Conservation (phyloP, 2,329 filamentous ascomycete genomes). For the Fusarium sp. region DNA sequence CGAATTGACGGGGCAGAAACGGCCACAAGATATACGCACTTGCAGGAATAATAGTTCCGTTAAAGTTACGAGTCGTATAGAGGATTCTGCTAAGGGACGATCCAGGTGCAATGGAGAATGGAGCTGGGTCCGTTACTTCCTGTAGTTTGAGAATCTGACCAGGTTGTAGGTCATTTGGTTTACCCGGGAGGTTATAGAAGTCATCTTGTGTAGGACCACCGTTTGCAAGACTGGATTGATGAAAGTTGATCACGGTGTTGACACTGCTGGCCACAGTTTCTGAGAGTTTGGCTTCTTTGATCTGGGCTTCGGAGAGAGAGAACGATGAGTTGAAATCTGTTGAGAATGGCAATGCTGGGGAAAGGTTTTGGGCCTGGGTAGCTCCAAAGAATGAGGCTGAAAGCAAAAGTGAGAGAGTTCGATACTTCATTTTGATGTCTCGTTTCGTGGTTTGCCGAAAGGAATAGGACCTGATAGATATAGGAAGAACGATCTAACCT, state of each 20-base stretch:
- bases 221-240: slow-evolving; percentile 25
- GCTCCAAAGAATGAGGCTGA: rapidly evolving
- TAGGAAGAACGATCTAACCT: too few relatives aligned
- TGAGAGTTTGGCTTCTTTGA: slow-evolving; percentile 4
- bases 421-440: not conserved
- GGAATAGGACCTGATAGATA: too few relatives aligned
- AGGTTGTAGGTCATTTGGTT: not conserved
- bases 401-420: not conserved
- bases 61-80: slow-evolving; percentile 22
- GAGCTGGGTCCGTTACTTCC: slow-evolving; percentile 9
- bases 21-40: slow-evolving; percentile 29
- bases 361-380: not conserved
- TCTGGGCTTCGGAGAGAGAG: slow-evolving; percentile 6
- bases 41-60: slow-evolving; percentile 24
- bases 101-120: slow-evolving; percentile 7
- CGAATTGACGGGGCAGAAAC: slow-evolving; percentile 1
- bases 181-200: slow-evolving; percentile 24
- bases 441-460: too few relatives aligned
- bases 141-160: slow-evolving; percentile 30
- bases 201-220: slow-evolving; percentile 33
- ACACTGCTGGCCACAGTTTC: slow-evolving; percentile 6
- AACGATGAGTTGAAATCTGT: slow-evolving; percentile 35
- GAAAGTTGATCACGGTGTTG: slow-evolving; percentile 21
- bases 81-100: slow-evolving; percentile 15
- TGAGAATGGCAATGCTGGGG: not conserved